A percentile compares a stretch with the other conserved stretches of the same genome.
phyloP scores from a whole-genome alignment of 345 rosid species.

The Fremontodendron californicum region DNA sequence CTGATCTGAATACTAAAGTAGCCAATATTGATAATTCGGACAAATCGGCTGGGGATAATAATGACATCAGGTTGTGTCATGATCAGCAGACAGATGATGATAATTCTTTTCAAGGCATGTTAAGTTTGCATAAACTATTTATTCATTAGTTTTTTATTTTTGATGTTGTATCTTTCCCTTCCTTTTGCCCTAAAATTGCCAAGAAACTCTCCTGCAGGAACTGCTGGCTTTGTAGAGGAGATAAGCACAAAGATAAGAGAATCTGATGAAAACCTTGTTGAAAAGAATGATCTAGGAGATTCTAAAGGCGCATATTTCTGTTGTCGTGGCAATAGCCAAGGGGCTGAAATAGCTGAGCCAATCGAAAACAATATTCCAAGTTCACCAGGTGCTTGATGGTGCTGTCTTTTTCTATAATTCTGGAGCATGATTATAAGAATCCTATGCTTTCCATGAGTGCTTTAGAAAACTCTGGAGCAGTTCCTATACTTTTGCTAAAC shows the following conservation, averaged over 20 bases:
- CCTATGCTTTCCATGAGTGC: neutral
- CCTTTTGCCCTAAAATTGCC: neutral
- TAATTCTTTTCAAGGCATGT: slow-evolving; percentile 24
- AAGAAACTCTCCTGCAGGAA: slow-evolving; percentile 27
- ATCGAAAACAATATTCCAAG: slow-evolving; percentile 16
- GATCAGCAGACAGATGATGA: slow-evolving; percentile 28
- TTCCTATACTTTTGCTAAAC: neutral
- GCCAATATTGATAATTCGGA: slow-evolving; percentile 19
- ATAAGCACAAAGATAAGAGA: slow-evolving; percentile 8
- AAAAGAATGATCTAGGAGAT: slow-evolving; percentile 18
- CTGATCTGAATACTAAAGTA: slow-evolving; percentile 15
- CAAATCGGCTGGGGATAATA: slow-evolving; percentile 20
- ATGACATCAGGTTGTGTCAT: slow-evolving; percentile 23
- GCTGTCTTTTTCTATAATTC: neutral
- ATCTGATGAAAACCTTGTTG: slow-evolving; percentile 12
- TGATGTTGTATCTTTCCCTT: neutral
- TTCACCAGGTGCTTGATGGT: slow-evolving; percentile 31
- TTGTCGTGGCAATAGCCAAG: slow-evolving; percentile 5
- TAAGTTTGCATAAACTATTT: neutral
- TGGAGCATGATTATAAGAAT: neutral
- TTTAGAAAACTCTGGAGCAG: neutral
- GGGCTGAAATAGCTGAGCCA: slow-evolving; percentile 14
- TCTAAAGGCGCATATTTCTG: slow-evolving; percentile 4
- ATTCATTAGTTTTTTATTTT: neutral
- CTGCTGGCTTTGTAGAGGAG: slow-evolving; percentile 23